Evolutionary conservation across 2,329 filamentous ascomycete species (phyloP).

Genomic region (Penicillium sp.): DNA sequence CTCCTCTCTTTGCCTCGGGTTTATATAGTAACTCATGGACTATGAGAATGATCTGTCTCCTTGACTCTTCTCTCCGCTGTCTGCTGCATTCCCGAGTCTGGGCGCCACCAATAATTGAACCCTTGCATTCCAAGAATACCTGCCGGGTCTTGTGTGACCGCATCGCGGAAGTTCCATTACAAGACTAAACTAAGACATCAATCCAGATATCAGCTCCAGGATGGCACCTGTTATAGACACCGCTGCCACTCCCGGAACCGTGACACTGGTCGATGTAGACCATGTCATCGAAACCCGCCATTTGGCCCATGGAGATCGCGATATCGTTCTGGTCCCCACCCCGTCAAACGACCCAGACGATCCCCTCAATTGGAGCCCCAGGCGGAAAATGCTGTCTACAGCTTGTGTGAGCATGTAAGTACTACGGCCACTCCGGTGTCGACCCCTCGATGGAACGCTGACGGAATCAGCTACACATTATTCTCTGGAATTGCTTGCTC

Average conservation of each 20-base stretch:
- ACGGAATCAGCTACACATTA: slow-evolving; percentile 37
- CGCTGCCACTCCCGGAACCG: slow-evolving; percentile 44
- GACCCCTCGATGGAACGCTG: too few species aligned
- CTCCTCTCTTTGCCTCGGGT: not conserved
- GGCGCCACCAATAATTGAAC: too few species aligned
- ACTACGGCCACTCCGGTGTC: too few species aligned
- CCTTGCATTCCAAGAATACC: too few species aligned
- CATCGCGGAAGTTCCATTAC: too few species aligned
- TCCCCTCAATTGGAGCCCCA: slow-evolving; percentile 48
- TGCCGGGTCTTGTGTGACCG: too few species aligned
- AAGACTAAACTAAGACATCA: too few species aligned
- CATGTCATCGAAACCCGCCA: slow-evolving; percentile 36
- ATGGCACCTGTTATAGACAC: slow-evolving; percentile 32
- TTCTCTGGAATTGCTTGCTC: slow-evolving; percentile 40
- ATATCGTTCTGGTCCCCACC: slow-evolving; percentile 46
- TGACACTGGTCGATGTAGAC: slow-evolving; percentile 46
- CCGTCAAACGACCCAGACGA: slow-evolving; percentile 51
- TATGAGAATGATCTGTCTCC: too few species aligned
- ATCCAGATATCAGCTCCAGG: too few species aligned
- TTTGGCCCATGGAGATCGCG: slow-evolving; percentile 29
- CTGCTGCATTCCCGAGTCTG: too few species aligned
- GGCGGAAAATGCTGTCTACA: slow-evolving; percentile 46
- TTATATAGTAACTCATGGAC: not conserved
- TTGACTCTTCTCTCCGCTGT: too few species aligned
- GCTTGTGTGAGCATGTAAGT: slow-evolving; percentile 45